These are phyloP conservation scores for Colletotrichum agaves DNA, from an alignment of 2,329 filamentous ascomycete genomes.

Conservation along the genomic window DNA sequence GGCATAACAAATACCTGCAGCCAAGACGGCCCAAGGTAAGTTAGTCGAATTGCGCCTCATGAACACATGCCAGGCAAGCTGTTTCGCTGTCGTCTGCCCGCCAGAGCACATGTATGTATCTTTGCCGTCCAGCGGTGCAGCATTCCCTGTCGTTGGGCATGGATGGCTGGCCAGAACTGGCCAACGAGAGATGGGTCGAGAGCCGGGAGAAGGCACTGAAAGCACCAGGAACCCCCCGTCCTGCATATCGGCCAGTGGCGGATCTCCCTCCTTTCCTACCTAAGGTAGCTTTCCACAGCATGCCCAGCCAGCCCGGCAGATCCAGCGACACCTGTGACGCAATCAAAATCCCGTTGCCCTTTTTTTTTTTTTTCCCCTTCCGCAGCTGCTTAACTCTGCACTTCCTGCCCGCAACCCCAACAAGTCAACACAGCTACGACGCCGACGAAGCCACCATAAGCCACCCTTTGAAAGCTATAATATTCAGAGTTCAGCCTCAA, in stretches of 20 bases:
- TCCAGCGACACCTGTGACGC: slow-evolving; percentile 26
- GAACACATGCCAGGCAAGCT: not conserved
- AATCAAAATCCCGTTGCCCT: slow-evolving; percentile 32
- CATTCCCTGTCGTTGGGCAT: slow-evolving; percentile 5
- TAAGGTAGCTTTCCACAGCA: not conserved
- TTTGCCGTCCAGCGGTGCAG: slow-evolving; percentile 14
- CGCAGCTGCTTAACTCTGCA: slow-evolving; percentile 4
- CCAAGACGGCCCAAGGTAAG: not conserved
- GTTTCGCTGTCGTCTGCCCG: not conserved
- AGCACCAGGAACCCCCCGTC: not conserved
- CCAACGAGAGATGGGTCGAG: not conserved
- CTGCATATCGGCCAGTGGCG: slow-evolving; percentile 22
- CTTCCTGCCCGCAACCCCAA: slow-evolving; percentile 13
- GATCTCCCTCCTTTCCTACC: slow-evolving; percentile 12
- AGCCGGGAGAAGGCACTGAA: not conserved
- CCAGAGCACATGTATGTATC: slow-evolving; percentile 8
- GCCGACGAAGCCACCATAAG: not conserved
- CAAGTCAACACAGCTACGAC: not conserved
- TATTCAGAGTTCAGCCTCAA: not conserved
- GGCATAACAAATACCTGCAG: slow-evolving; percentile 8
- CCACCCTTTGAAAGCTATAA: not conserved
- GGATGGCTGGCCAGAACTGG: slow-evolving; percentile 1
- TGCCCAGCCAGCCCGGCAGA: not conserved
- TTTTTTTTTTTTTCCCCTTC: too few relatives aligned
- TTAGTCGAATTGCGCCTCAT: not conserved